Conservation (phyloP, 2,329 filamentous ascomycete species). For the Shiraia bambusicola region DNA sequence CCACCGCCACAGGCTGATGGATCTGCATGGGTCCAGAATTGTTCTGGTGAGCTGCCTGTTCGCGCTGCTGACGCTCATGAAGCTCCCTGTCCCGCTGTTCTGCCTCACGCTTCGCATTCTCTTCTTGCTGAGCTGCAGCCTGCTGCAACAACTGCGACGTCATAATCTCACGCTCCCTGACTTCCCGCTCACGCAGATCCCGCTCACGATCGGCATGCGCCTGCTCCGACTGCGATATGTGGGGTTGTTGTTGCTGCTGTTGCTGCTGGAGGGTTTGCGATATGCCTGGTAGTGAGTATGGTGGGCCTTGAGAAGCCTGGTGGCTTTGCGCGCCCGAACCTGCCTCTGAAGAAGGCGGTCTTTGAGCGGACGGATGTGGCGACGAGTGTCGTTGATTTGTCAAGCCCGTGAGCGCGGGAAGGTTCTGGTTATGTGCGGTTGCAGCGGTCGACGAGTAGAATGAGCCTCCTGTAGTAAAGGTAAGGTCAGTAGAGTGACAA, state of each 20-base stretch:
- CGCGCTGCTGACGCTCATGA: conserved; percentile 58
- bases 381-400: conserved; percentile 48
- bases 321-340: conserved; percentile 37
- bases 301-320: conserved; percentile 41
- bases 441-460: conserved; percentile 46
- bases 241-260: conserved; percentile 41
- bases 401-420: conserved; percentile 49
- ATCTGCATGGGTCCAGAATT: conserved; percentile 86
- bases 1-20: conserved; percentile 83
- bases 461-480: conserved; percentile 26
- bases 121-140: conserved; percentile 53
- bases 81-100: conserved; percentile 60
- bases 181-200: conserved; percentile 49
- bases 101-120: conserved; percentile 49
- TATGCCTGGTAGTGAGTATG: conserved; percentile 49
- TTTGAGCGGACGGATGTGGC: conserved; percentile 39
- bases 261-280: conserved; percentile 47
- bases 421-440: conserved; percentile 43
- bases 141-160: conserved; percentile 48
- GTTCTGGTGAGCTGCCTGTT: conserved; percentile 78
- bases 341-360: conserved; percentile 41
- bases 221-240: conserved; percentile 40
- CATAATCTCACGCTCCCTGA: conserved; percentile 56
- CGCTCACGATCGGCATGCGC: conserved; percentile 47
- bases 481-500: conserved; percentile 18